Conservation (phyloP, 208 protist genomes). For the Acanthamoeba sp. region DNA sequence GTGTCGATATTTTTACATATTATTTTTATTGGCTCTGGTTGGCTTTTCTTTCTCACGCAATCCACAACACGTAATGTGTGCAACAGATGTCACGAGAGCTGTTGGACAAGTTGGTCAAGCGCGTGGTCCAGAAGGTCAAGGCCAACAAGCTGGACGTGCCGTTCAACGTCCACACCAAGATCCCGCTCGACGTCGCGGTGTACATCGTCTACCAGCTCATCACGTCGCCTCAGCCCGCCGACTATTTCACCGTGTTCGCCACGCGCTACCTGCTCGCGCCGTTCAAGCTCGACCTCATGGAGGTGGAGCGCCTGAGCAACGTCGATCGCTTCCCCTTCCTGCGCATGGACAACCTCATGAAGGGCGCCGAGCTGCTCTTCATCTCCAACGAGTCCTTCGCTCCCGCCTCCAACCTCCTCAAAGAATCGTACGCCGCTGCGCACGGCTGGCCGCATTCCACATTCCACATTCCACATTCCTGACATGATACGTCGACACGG, state of each 20-base stretch:
- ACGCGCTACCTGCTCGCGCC: slow-evolving; percentile 12
- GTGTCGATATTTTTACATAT: too few species aligned
- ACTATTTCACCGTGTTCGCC: slow-evolving; percentile 66
- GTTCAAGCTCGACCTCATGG: slow-evolving; percentile 44
- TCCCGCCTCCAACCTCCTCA: slow-evolving; percentile 33
- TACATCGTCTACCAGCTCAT: slow-evolving; percentile 18
- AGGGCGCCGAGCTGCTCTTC: slow-evolving; percentile 47
- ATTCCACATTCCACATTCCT: too few species aligned
- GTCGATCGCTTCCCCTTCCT: slow-evolving; percentile 58
- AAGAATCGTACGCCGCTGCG: background rate
- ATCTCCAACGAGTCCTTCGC: slow-evolving; percentile 70
- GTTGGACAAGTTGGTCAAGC: slow-evolving; percentile 40
- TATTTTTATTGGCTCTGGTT: too few species aligned
- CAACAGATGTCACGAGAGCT: slow-evolving; percentile 33
- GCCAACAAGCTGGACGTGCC: slow-evolving; percentile 34
- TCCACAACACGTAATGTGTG: background rate
- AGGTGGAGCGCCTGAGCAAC: slow-evolving; percentile 41
- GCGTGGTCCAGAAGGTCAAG: slow-evolving; percentile 39
- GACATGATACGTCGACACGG: too few species aligned
- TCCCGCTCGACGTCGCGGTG: slow-evolving; percentile 11
- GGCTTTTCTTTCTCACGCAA: too few species aligned
- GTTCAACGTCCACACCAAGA: slow-evolving; percentile 58
- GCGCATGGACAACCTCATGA: slow-evolving; percentile 58
- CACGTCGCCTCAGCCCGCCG: slow-evolving; percentile 39
- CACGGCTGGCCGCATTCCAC: too few species aligned